Conservation (phyloP, 768 basidiomycete genomes). For the Lactarius trivialis region DNA sequence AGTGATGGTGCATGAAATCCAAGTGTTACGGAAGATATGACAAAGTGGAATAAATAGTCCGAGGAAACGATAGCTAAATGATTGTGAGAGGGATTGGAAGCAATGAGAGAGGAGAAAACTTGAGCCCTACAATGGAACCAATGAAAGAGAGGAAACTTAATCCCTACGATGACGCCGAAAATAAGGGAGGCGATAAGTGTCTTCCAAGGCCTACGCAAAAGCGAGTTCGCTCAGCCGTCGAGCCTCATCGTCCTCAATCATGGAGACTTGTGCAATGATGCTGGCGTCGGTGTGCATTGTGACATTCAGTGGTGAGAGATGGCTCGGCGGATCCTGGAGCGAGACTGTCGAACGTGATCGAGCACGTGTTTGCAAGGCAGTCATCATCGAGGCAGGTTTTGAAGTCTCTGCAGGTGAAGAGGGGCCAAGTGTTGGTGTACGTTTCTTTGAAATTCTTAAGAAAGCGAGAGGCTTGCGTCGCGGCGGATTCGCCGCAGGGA, state of each 20-base stretch:
- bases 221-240: constrained; percentile 66
- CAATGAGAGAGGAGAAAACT: background rate
- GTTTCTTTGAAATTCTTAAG: constrained; percentile 1
- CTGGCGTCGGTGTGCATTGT: constrained; percentile 53
- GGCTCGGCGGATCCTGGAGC: background rate
- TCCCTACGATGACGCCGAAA: background rate
- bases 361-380: background rate
- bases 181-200: too few species aligned
- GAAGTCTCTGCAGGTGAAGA: background rate
- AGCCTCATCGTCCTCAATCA: constrained; percentile 62
- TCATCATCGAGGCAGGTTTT: constrained; percentile 3
- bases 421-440: background rate
- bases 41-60: background rate
- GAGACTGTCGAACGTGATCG: background rate
- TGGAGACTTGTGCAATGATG: constrained; percentile 45
- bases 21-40: background rate
- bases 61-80: background rate
- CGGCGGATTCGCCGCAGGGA: too few species aligned
- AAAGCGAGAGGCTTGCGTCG: constrained; percentile 1
- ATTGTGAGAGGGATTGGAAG: background rate
- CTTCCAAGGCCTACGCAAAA: constrained; percentile 36
- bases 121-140: background rate
- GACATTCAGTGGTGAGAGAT: constrained; percentile 44
- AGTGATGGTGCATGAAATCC: background rate
- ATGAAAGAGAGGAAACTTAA: background rate